These are phyloP conservation scores for Myxozyma neotropica DNA, from an alignment of 805 yeast species.

Conservation along the genomic window DNA sequence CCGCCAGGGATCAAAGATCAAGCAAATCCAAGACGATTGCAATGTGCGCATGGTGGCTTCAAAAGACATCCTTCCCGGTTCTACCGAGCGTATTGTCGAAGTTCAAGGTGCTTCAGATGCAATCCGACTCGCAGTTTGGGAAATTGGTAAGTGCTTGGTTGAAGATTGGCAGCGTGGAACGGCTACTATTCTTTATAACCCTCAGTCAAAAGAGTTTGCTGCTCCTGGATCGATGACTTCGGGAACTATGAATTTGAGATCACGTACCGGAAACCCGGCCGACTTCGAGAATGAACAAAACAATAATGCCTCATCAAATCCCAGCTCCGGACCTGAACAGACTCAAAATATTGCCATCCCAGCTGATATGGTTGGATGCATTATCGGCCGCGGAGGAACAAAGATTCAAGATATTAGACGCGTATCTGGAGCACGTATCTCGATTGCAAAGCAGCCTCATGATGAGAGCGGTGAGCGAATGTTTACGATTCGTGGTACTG, in stretches of 20 bases:
- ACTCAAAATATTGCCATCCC: conserved; percentile 54
- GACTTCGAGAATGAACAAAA: conserved; percentile 17
- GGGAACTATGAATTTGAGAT: conserved; percentile 11
- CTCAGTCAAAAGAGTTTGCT: conserved; percentile 38
- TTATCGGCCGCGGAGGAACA: conserved; percentile 83
- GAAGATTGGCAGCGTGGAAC: conserved; percentile 72
- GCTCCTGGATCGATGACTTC: neutral
- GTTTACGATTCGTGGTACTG: conserved; percentile 69
- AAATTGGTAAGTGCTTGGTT: conserved; percentile 68
- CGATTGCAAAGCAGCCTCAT: conserved; percentile 69
- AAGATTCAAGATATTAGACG: conserved; percentile 85
- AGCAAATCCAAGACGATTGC: conserved; percentile 68
- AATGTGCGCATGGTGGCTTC: conserved; percentile 84
- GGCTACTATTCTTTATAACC: conserved; percentile 66
- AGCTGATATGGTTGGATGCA: conserved; percentile 82
- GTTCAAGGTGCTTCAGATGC: conserved; percentile 75
- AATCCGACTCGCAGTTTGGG: conserved; percentile 58
- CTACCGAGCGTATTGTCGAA: conserved; percentile 85
- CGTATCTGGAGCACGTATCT: conserved; percentile 74
- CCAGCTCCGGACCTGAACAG: conserved; percentile 34
- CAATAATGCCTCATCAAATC: neutral
- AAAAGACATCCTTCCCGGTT: conserved; percentile 75
- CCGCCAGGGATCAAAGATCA: conserved; percentile 76
- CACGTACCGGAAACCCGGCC: conserved; percentile 31
- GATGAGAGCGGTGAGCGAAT: conserved; percentile 61